Base-by-base conservation (phyloP, 164 flowering plant genomes). In the Piper longum region DNA sequence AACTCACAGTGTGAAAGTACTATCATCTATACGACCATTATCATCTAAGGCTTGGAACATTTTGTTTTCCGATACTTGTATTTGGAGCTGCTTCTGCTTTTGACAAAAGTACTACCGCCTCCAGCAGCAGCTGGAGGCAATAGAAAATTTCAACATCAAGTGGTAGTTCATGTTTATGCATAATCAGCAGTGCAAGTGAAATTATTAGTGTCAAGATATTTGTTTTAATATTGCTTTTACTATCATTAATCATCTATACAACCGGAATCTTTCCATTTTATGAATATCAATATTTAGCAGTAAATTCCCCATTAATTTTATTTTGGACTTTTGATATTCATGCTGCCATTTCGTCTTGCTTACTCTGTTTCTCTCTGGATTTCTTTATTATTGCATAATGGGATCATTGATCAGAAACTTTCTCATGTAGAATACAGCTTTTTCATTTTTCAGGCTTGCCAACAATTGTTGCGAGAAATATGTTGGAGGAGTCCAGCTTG, bases 401-500 rank as follows among this genome's bases (percentile, higher is more conserved):
- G 39, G 39, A 56, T 56, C 36, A 26, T 56, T 2, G 19, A 56
- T 56, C 59, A 56, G 59, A 56, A 56, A 14, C 39, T 17, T 56
- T 56, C 19, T 17, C 39, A 26, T 56, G 43, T 62, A 12, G 39
- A 2, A 19, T 54, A 41, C 12, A 14, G 55, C 40, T 55, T 41
- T 9, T 56, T 4, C 18, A 12, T 16, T 52, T 57, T 65, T 56
- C 73, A 92, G 98, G 98, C 62, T 84, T 92, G 72, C 98, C 98
- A 48, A 75, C 88, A 4, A 82, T 92, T 70, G 91, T 92, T 57
- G 98, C 98, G 16, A 83, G 98, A 68, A 85, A 77, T 71, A 83
- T 85, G 65, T 80, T 92, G 93, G 76, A 79, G 80, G 90, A 75
- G 69, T 82, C 96, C 43, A 85, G 69, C 57, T 71, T 84, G 63